Conservation (phyloP, 805 yeast species). For the Monosporozyma yasuniensis region DNA sequence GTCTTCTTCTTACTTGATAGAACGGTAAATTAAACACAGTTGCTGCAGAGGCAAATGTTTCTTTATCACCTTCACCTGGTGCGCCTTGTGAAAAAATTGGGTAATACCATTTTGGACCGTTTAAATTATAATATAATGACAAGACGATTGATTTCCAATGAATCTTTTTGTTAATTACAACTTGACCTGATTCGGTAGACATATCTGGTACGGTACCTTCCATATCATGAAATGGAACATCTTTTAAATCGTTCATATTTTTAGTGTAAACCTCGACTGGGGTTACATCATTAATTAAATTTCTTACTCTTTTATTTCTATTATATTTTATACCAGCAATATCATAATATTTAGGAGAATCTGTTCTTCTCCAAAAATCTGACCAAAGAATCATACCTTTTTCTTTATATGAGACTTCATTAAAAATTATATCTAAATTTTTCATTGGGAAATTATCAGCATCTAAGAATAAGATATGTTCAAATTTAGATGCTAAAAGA, state of each 20-base stretch:
- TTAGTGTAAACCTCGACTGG: slow-evolving; percentile 23
- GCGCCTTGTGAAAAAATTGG: slow-evolving; percentile 65
- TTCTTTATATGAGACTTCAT: slow-evolving; percentile 43
- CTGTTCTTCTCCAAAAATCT: slow-evolving; percentile 81
- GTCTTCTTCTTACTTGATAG: slow-evolving; percentile 39
- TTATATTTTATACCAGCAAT: slow-evolving; percentile 52
- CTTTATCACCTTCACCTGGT: slow-evolving; percentile 77
- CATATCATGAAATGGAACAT: slow-evolving; percentile 47
- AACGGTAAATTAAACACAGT: slow-evolving; percentile 38
- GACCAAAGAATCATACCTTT: slow-evolving; percentile 64
- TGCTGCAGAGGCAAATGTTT: slow-evolving; percentile 62
- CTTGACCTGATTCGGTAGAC: slow-evolving; percentile 64
- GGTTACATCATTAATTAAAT: slow-evolving; percentile 28
- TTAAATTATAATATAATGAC: slow-evolving; percentile 55
- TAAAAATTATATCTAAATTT: slow-evolving; percentile 53
- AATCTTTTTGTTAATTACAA: slow-evolving; percentile 49
- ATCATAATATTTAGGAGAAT: slow-evolving; percentile 62
- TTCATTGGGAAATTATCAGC: slow-evolving; percentile 67
- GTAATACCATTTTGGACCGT: slow-evolving; percentile 61
- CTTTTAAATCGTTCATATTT: slow-evolving; percentile 15
- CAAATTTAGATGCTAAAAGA: slow-evolving; percentile 60
- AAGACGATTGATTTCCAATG: slow-evolving; percentile 53
- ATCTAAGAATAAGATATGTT: slow-evolving; percentile 62
- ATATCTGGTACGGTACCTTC: slow-evolving; percentile 63
- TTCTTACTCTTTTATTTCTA: slow-evolving; percentile 31